phyloP scores from a whole-genome alignment of 2,329 filamentous ascomycete genomes.

The Colletotrichum endophyticum region DNA sequence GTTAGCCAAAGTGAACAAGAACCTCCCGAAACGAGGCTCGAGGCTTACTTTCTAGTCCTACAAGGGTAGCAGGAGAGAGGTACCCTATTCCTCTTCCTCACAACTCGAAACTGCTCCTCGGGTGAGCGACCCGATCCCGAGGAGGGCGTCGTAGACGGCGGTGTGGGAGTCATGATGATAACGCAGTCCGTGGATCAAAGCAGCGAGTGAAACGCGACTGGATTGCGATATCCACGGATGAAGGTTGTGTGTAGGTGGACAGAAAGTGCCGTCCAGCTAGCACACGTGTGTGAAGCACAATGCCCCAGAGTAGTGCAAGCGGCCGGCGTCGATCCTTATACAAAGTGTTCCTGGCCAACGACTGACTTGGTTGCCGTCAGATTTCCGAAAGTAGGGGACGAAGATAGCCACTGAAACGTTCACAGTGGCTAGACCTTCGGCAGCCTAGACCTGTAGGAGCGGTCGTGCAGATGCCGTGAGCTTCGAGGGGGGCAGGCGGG shows the following conservation, averaged over 20 bases:
- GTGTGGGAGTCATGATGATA: constrained; percentile 73
- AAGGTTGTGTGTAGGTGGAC: background rate
- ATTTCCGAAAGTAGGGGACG: background rate
- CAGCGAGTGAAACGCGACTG: background rate
- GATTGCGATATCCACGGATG: background rate
- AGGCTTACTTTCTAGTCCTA: constrained; percentile 82
- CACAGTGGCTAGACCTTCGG: background rate
- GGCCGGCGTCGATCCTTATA: background rate
- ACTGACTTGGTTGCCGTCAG: background rate
- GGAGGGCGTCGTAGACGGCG: constrained; percentile 79
- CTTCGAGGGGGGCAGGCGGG: background rate
- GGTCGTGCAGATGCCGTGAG: background rate
- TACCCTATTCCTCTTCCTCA: constrained; percentile 90
- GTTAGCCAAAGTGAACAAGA: constrained; percentile 22
- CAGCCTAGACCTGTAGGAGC: background rate
- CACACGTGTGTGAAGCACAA: background rate
- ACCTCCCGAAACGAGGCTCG: constrained; percentile 6
- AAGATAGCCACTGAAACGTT: background rate
- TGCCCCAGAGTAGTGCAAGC: background rate
- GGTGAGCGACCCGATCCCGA: constrained; percentile 74
- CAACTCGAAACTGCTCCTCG: constrained; percentile 84
- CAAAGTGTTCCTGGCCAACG: background rate
- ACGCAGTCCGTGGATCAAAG: background rate
- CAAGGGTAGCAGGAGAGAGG: constrained; percentile 92
- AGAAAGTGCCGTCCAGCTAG: background rate